These are phyloP conservation scores for Aristolochia contorta DNA, from an alignment of 164 flowering plant genomes.

Conservation along the genomic window DNA sequence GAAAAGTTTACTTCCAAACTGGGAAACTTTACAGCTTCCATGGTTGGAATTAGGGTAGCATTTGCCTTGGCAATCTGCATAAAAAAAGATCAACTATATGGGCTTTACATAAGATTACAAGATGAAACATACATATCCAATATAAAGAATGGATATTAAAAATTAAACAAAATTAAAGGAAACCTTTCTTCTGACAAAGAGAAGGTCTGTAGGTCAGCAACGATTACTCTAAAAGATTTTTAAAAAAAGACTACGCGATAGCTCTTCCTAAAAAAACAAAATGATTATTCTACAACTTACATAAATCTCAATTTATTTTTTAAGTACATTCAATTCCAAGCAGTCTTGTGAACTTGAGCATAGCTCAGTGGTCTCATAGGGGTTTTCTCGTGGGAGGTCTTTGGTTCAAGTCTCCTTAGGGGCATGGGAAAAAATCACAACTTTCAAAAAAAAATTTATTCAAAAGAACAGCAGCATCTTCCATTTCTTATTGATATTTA, in stretches of 20 bases:
- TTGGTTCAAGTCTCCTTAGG: no score
- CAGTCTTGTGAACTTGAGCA: no score
- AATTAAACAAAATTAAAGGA: background rate
- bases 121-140: background rate
- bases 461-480: no score
- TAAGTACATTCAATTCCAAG: background rate
- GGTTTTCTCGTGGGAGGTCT: no score
- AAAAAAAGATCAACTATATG: background rate
- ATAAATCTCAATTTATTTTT: background rate
- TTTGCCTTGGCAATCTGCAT: constrained; percentile 69
- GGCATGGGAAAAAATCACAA: no score
- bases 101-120: background rate
- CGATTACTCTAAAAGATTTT: background rate
- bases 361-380: no score
- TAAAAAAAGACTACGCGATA: no score
- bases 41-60: constrained; percentile 60
- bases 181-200: background rate
- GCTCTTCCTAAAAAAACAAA: background rate
- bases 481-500: no score
- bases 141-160: background rate
- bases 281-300: background rate
- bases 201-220: background rate
- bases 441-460: no score
- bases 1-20: constrained; percentile 46
- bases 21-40: constrained; percentile 73